Evolutionary conservation across 1,139 yeast species (phyloP).

Genomic region (Hemisphaericaspora xylanilytica): DNA sequence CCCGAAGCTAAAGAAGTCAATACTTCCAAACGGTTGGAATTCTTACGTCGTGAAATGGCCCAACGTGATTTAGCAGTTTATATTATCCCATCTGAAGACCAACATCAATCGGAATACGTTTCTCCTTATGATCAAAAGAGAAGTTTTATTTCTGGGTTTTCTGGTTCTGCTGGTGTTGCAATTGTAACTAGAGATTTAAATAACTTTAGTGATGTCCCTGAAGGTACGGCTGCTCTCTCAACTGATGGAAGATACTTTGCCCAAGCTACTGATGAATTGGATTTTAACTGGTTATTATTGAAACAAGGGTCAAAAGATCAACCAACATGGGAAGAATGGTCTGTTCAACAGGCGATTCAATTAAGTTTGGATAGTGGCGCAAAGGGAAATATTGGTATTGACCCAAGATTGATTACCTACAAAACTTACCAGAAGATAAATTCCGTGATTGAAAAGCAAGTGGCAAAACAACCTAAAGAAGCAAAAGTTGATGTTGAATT

Average conservation of each 20-base stretch:
- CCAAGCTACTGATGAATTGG: constrained; percentile 87
- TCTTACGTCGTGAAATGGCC: constrained; percentile 65
- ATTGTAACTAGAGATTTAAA: constrained; percentile 70
- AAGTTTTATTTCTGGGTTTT: constrained; percentile 82
- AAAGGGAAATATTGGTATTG: constrained; percentile 44
- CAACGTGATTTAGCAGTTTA: constrained; percentile 69
- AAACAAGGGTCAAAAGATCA: constrained; percentile 75
- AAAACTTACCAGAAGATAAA: constrained; percentile 30
- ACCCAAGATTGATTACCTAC: constrained; percentile 66
- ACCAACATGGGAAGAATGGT: constrained; percentile 89
- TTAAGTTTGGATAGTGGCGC: constrained; percentile 41
- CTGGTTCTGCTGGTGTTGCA: constrained; percentile 95
- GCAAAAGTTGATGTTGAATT: constrained; percentile 52
- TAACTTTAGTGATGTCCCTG: constrained; percentile 56
- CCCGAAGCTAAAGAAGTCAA: constrained; percentile 51
- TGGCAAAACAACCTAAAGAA: constrained; percentile 15
- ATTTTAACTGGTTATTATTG: constrained; percentile 81
- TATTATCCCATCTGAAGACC: constrained; percentile 88
- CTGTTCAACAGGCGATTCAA: constrained; percentile 61
- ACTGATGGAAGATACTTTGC: constrained; percentile 95
- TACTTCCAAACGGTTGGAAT: constrained; percentile 58
- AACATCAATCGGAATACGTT: constrained; percentile 90
- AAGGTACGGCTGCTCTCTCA: constrained; percentile 73
- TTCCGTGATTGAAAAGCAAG: constrained; percentile 21
- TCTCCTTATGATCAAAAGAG: constrained; percentile 79